Evolutionary conservation across 805 yeast species (phyloP), one percentile per base, ranked within the genome.

Genomic region (Metschnikowia anglica): DNA sequence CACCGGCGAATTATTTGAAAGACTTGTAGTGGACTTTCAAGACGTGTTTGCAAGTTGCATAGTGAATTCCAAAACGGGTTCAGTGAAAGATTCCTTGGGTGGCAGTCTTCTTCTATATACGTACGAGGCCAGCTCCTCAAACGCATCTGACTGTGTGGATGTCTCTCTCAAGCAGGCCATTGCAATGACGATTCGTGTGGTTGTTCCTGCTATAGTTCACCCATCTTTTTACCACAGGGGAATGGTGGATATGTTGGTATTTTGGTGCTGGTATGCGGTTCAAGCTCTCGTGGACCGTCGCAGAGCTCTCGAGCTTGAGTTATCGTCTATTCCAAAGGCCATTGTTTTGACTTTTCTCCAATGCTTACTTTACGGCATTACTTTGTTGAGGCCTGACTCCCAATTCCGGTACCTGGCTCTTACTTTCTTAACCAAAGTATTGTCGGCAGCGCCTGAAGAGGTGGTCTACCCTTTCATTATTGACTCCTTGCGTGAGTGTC

Each of bases 401-500:
- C 61, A 66, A 42, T 67, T 73, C 26, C 61, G 70, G 28, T 56
- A 60, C 36, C 66, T 79, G 23, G 67, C 74, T 9, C 77, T 80
- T 53, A 81, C 90, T 0, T 65, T 87, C 32, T 62, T 88, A 26
- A 80, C 85, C 1, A 80, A 81, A 51, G 55, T 87, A 2, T 64
- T 91, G 51, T 74, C 84, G 7, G 58, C 75, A 16, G 61, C 81
- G 24, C 77, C 81, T 0, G 87, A 85, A 46, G 66, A 68, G 1
- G 62, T 72, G 10, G 63, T 85, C 0, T 87, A 79, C 61, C 66
- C 68, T 2, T 86, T 85, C 56, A 65, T 88, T 12, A 56, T 71
- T 18, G 88, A 87, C 55, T 73, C 88, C 0, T 67, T 91, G 38
- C 65, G 69, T 21, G 69, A 76, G 39, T 85, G 91, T 55, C 90